phyloP scores from a whole-genome alignment of 805 yeast species.

The Ogataea henricii region DNA sequence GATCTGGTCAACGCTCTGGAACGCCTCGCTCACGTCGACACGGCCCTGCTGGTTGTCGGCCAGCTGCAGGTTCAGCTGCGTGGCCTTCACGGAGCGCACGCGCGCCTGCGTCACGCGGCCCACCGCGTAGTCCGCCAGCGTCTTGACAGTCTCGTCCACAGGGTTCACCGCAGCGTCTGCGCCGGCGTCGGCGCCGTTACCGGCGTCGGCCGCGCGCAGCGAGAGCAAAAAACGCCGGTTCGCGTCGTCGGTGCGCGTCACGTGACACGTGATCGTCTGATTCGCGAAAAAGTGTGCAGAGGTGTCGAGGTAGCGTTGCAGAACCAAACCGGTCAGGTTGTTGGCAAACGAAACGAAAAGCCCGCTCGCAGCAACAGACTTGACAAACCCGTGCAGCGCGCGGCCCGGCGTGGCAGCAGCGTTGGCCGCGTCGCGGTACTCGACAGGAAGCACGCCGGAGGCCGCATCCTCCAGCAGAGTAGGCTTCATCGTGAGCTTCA shows the following conservation, averaged over 20 bases:
- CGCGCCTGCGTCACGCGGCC: conserved; percentile 65
- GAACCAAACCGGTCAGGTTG: conserved; percentile 77
- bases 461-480: conserved; percentile 68
- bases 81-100: conserved; percentile 63
- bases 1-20: conserved; percentile 54
- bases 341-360: conserved; percentile 82
- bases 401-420: conserved; percentile 55
- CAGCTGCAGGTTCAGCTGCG: conserved; percentile 72
- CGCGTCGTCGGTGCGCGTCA: conserved; percentile 67
- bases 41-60: conserved; percentile 82
- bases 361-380: conserved; percentile 77
- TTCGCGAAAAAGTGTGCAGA: conserved; percentile 56
- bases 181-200: conserved; percentile 9
- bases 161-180: conserved; percentile 52
- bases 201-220: conserved; percentile 41
- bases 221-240: conserved; percentile 72
- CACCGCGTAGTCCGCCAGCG: conserved; percentile 51
- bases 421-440: conserved; percentile 57
- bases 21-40: conserved; percentile 72
- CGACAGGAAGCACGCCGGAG: conserved; percentile 52
- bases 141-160: conserved; percentile 53
- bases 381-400: conserved; percentile 70
- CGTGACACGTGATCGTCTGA: conserved; percentile 72
- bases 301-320: conserved; percentile 68
- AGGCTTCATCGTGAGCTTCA: conserved; percentile 63